Evolutionary conservation across 1,284 basidiomycete species (phyloP).

Genomic region (Ustilago cynodontis): DNA sequence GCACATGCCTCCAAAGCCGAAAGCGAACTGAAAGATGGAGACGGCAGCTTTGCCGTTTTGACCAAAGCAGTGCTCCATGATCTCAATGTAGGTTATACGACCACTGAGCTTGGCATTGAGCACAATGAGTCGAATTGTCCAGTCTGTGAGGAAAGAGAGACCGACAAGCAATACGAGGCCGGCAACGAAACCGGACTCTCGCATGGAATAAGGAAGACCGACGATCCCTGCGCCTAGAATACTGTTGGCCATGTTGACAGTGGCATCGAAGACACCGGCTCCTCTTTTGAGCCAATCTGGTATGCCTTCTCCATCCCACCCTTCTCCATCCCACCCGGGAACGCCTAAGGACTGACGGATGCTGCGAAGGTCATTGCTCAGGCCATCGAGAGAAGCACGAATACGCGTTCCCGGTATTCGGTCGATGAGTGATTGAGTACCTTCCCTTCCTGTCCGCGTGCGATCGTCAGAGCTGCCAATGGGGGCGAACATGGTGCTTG

Average conservation of each 20-base stretch:
- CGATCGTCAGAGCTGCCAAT: conserved; percentile 13
- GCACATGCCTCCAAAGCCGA: conserved; percentile 89
- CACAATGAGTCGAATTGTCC: conserved; percentile 93
- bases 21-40: conserved; percentile 96
- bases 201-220: conserved; percentile 86
- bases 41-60: conserved; percentile 78
- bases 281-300: conserved; percentile 73
- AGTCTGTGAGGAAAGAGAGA: conserved; percentile 89
- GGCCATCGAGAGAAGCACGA: conserved; percentile 53
- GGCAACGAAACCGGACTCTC: conserved; percentile 90
- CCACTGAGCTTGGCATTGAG: conserved; percentile 96
- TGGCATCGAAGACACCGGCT: conserved; percentile 83
- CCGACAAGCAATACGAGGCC: conserved; percentile 84
- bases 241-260: conserved; percentile 95
- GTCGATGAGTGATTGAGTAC: conserved; percentile 37
- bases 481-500: conserved; percentile 12
- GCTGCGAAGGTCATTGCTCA: conserved; percentile 58
- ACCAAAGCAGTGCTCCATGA: conserved; percentile 96
- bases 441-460: conserved; percentile 28
- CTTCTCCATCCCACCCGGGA: conserved; percentile 72
- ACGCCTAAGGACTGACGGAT: conserved; percentile 51
- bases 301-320: conserved; percentile 72
- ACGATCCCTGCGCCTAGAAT: conserved; percentile 88
- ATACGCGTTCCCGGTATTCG: conserved; percentile 35
- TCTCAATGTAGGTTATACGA: conserved; percentile 90